These are phyloP conservation scores for Fagus crenata DNA, from an alignment of 306 rosid species.

Conservation along the genomic window DNA sequence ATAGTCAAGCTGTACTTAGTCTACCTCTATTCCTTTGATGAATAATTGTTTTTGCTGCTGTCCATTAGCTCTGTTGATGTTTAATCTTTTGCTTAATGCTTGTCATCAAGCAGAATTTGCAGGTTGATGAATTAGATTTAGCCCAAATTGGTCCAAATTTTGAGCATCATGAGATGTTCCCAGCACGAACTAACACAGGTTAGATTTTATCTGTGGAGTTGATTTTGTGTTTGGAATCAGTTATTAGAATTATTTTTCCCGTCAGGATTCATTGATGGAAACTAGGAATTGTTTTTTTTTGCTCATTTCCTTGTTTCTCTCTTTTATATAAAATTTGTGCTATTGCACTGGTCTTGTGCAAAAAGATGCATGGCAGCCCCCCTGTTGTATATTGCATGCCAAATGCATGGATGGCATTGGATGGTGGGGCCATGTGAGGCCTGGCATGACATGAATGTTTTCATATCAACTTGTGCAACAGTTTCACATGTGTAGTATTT, in stretches of 20 bases:
- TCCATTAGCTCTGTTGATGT: not conserved
- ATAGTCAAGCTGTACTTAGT: not conserved
- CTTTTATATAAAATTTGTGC: not conserved
- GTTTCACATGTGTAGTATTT: too few relatives aligned
- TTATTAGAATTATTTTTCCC: too few relatives aligned
- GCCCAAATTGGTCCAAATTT: slow-evolving; percentile 90
- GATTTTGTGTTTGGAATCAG: not conserved
- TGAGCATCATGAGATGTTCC: slow-evolving; percentile 86
- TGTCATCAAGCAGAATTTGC: slow-evolving; percentile 60
- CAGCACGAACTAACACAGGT: slow-evolving; percentile 96
- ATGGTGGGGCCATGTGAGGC: too few relatives aligned
- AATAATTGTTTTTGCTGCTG: not conserved
- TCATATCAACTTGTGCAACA: too few relatives aligned
- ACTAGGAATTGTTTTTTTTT: not conserved
- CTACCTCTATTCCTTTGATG: not conserved
- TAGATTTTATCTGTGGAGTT: slow-evolving; percentile 18
- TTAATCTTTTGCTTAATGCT: slow-evolving; percentile 12
- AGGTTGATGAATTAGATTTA: slow-evolving; percentile 77
- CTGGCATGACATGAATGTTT: too few relatives aligned
- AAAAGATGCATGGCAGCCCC: too few relatives aligned
- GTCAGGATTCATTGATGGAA: not conserved
- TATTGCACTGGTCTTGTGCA: too few relatives aligned
- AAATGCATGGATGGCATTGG: too few relatives aligned
- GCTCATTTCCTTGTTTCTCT: not conserved
- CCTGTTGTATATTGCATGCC: too few relatives aligned